phyloP scores from a whole-genome alignment of 371 early-diverging fungal genomes.

The Nematocida sp. region DNA sequence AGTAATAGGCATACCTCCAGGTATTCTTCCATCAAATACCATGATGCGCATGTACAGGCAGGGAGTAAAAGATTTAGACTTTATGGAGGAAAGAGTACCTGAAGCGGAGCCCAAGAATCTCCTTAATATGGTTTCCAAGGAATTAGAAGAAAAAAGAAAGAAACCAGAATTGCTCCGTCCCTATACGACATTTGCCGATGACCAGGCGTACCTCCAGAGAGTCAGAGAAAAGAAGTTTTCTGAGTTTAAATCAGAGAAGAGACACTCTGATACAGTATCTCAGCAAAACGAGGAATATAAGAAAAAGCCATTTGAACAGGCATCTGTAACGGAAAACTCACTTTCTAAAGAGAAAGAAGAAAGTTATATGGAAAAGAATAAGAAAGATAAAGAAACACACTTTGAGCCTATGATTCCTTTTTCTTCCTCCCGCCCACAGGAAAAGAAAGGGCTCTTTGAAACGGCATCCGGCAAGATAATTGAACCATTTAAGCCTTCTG shows the following conservation, averaged over 20 bases:
- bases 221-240: neutral
- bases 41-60: constrained; percentile 1
- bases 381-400: neutral
- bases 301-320: too few species aligned
- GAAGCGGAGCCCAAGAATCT: too few species aligned
- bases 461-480: too few species aligned
- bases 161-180: neutral
- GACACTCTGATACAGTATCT: too few species aligned
- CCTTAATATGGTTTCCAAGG: neutral
- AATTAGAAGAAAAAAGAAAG: neutral
- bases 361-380: neutral
- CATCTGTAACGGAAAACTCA: too few species aligned
- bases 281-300: too few species aligned
- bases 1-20: constrained; percentile 3
- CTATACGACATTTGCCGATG: constrained; percentile 16
- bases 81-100: neutral
- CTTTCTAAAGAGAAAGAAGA: neutral
- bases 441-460: too few species aligned
- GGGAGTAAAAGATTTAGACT: constrained; percentile 1
- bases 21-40: neutral
- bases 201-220: constrained; percentile 9
- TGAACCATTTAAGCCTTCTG: too few species aligned
- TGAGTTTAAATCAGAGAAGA: too few species aligned
- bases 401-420: too few species aligned
- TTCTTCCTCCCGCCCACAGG: too few species aligned